Conservation (phyloP, 2,329 filamentous ascomycete species). For the Fusarium secorum region DNA sequence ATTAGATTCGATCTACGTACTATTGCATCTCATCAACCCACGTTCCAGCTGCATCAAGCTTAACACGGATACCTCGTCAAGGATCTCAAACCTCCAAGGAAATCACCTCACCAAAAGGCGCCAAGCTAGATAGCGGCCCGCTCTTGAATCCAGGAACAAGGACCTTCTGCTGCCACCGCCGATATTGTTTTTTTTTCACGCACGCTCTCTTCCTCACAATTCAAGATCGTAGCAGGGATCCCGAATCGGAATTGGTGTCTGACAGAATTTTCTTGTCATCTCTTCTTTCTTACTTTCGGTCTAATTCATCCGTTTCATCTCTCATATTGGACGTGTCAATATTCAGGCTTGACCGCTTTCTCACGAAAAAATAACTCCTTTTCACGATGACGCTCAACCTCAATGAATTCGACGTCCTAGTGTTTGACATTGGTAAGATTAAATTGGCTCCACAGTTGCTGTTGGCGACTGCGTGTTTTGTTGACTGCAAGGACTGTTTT, state of each 20-base stretch:
- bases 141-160: conserved; percentile 40
- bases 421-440: conserved; percentile 51
- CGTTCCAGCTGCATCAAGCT: conserved; percentile 20
- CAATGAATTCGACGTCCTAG: conserved; percentile 44
- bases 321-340: conserved; percentile 15
- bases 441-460: conserved; percentile 7
- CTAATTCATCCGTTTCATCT: conserved; percentile 3
- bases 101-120: conserved; percentile 4
- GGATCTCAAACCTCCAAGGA: conserved; percentile 8
- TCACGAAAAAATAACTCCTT: conserved; percentile 15
- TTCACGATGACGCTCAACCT: conserved; percentile 39
- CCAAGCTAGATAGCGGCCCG: conserved; percentile 36
- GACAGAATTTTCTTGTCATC: neutral
- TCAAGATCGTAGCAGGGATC: conserved; percentile 28
- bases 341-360: conserved; percentile 29
- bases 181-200: conserved; percentile 8
- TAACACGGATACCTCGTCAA: conserved; percentile 9
- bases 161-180: conserved; percentile 28
- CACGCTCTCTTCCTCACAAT: neutral
- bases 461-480: neutral
- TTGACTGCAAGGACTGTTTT: neutral
- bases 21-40: conserved; percentile 19
- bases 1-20: conserved; percentile 32
- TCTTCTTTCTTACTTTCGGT: neutral
- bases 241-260: conserved; percentile 3